Conservation (phyloP, 2,329 filamentous ascomycete species). For the Penicillium sp. region DNA sequence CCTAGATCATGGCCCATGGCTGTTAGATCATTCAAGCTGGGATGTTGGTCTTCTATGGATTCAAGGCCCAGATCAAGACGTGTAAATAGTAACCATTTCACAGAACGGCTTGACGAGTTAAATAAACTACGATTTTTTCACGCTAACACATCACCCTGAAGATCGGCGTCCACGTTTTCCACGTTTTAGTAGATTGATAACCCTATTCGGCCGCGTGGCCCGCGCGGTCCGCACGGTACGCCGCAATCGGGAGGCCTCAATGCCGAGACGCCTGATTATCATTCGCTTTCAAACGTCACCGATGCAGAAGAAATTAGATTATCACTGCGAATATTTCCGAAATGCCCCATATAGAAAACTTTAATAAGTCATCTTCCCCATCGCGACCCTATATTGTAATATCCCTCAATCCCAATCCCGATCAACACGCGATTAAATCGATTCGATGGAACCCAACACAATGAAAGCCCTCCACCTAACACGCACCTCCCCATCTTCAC, state of each 20-base stretch:
- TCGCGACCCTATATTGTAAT: neutral
- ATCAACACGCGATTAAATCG: neutral
- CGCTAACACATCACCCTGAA: slow-evolving; percentile 1
- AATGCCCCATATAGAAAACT: neutral
- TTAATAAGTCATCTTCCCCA: neutral
- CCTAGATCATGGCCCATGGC: neutral
- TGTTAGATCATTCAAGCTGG: neutral
- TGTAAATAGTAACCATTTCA: neutral
- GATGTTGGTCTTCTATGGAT: neutral
- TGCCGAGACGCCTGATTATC: neutral
- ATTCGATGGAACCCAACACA: neutral
- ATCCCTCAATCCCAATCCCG: neutral
- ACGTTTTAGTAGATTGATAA: slow-evolving; percentile 8
- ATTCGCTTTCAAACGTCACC: neutral
- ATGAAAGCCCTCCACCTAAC: slow-evolving; percentile 14
- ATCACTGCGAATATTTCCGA: neutral
- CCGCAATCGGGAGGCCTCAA: neutral
- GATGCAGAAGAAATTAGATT: neutral
- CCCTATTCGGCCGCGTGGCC: slow-evolving; percentile 3
- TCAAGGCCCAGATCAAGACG: neutral
- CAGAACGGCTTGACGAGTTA: neutral
- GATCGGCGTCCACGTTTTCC: neutral
- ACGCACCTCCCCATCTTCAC: neutral
- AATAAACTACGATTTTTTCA: neutral
- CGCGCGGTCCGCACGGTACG: slow-evolving; percentile 10